These are phyloP conservation scores for Massarina eburnea DNA, from an alignment of 2,329 filamentous ascomycete species.

Conservation along the genomic window DNA sequence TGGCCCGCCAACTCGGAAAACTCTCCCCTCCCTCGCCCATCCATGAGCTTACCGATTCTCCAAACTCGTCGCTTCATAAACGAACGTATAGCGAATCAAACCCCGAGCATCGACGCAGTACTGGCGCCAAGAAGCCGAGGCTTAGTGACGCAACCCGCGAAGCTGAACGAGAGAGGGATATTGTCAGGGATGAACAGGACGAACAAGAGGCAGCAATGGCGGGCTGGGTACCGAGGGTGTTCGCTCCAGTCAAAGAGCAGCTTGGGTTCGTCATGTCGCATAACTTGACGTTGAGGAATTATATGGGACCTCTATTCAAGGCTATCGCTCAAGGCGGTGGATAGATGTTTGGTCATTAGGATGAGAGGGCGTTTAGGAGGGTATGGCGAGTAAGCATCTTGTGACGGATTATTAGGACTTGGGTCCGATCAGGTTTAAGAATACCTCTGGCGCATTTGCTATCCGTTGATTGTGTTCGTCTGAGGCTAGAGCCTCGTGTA, in stretches of 20 bases:
- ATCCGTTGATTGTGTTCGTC: neutral
- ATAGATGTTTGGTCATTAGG: neutral
- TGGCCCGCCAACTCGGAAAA: conserved; percentile 57
- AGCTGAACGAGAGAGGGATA: conserved; percentile 25
- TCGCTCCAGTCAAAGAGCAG: conserved; percentile 65
- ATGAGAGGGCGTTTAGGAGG: neutral
- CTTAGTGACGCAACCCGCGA: conserved; percentile 35
- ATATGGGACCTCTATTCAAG: conserved; percentile 40
- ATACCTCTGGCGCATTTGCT: neutral
- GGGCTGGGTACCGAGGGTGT: conserved; percentile 68
- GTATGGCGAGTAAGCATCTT: neutral
- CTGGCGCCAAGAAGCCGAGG: conserved; percentile 48
- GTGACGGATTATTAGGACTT: neutral
- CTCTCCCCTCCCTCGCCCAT: conserved; percentile 31
- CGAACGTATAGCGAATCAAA: conserved; percentile 32
- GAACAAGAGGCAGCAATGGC: conserved; percentile 54
- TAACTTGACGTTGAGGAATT: conserved; percentile 53
- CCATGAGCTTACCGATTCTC: conserved; percentile 28
- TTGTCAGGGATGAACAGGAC: conserved; percentile 44
- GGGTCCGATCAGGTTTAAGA: neutral
- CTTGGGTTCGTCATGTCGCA: conserved; percentile 71
- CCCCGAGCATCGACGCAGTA: conserved; percentile 26
- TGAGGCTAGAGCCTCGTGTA: neutral
- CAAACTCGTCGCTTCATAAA: conserved; percentile 33
- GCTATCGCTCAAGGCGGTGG: conserved; percentile 37